Conservation (phyloP, 78 protist species). For the Guillardia theta region DNA sequence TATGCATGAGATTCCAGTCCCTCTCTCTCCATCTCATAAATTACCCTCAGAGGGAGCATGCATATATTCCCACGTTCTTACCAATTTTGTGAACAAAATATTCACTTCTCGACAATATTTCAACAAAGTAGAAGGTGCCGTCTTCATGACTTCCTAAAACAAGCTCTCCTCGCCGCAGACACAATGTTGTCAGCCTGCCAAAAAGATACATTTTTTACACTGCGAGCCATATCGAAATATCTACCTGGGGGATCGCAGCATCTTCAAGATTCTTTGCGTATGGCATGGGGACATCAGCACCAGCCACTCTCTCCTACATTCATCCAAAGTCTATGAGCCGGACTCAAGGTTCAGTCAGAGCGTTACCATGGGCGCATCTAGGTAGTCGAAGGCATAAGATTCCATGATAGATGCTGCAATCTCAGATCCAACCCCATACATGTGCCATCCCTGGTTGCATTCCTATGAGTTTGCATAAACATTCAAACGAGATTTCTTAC, state of each 20-base stretch:
- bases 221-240: background rate
- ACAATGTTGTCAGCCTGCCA: conserved; percentile 10
- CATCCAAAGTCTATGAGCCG: background rate
- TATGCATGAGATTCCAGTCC: no score
- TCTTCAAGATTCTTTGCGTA: conserved; percentile 70
- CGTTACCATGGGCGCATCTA: conserved; percentile 77
- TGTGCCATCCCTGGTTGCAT: conserved; percentile 82
- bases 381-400: conserved; percentile 84
- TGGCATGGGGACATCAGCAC: conserved; percentile 96
- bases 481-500: background rate
- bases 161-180: background rate
- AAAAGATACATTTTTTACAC: background rate
- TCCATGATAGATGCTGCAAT: conserved; percentile 86
- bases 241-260: background rate
- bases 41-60: no score
- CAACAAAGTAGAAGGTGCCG: no score
- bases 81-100: no score
- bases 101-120: no score
- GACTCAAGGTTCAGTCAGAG: background rate
- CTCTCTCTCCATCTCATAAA: no score
- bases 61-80: no score
- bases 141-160: background rate
- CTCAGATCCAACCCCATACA: conserved; percentile 94
- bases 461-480: background rate
- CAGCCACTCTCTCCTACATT: conserved; percentile 74